Evolutionary conservation across 2,329 filamentous ascomycete genomes (phyloP), one percentile per base, ranked within the genome.

Genomic region (Fusarium chuoi): DNA sequence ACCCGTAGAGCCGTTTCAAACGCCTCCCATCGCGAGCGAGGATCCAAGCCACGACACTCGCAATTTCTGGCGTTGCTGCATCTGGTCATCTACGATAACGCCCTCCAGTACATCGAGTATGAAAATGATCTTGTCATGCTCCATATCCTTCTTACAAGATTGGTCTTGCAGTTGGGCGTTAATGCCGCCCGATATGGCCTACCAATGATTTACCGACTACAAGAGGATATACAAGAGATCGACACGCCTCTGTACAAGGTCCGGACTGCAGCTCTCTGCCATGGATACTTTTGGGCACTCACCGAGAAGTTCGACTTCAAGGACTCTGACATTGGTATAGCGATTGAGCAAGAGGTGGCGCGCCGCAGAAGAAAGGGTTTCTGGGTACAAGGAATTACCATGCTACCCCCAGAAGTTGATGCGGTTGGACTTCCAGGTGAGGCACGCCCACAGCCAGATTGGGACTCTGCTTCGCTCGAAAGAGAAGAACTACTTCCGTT

Each of bases 31-130:
- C 84, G 89, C 63, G 92, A 94, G 45, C 90, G 88, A 70, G 84
- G 85, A 22, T 79, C 84, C 26, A 78, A 78, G 69, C 83, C 84
- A 14, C 84, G 86, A 7, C 88, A 89, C 46, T 91, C 90, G n/a
- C 91, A 90, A 45, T 98, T 97, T 79, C 83, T 98, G 55, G 90
- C 94, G 61, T 86, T 97, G 7, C 85, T 98, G 7, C 95, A 98
- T 82, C 87, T 98, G 49, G 92, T 93, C 56, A 89, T 96, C n/a
- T 98, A 97, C 81, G 96, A 98, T 80, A 94, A 93, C 75, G 93
- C 94, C 13, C 84, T 96, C 28, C 92, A 96, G 76, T 90, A 87
- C 74, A 87, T 93, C 28, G 88, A 92, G 33, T 91, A 89, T 49
- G 93, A 96, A 70, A 87, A 90, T 1, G 94, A 97, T 76, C 88